Base-by-base conservation (phyloP, 2,329 filamentous ascomycete genomes). In the Balansia obtecta region DNA sequence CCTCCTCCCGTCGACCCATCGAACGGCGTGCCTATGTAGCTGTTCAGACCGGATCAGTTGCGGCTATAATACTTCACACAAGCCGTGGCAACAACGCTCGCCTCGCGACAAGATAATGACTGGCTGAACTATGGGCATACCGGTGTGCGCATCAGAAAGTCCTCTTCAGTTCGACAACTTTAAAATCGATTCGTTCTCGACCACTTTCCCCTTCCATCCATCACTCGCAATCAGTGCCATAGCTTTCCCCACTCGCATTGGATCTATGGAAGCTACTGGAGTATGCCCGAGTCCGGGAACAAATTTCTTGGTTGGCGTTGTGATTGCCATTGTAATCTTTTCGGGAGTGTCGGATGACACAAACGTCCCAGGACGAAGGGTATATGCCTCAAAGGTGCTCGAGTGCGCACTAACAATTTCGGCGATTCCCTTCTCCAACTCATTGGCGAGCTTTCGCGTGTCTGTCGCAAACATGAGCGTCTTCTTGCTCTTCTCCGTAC, bases 341-440 rank as follows among this genome's bases (percentile, higher is more conserved):
- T 61, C 55, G 4, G 59, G 54, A 13, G 61, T 54, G 27, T 64
- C 55, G 1, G 54, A 51, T 2, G 57, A 53, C 38, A 63, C 52
- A 37, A 72, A 61, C 30, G 57, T 57, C 22, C 58, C 61, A 9
- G 69, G 70, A 12, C 69, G 64, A 7, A 66, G 59, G 40, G 66
- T 64, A 54, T 61, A 66, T n/a, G 63, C 60, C 45, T 64, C 62
- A 27, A 73, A 65, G 12, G 51, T 56, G 48, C 60, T 59, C 30
- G 58, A 51, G 51, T 63, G 57, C 20, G 57, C 57, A 44, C 68
- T 64, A 15, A 65, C 65, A 11, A 72, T 55, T 4, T 67, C 63
- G 50, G 61, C 66, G 37, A 73, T 62, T 3, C 58, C 60, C 53
- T 65, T 67, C 54, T 72, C 70, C 12, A 64, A 63, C 52, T 67